A percentile compares a stretch with the other conserved stretches of the same genome.
phyloP scores from a whole-genome alignment of 352 stramenopile genomes.

The Phytophthora rubi region DNA sequence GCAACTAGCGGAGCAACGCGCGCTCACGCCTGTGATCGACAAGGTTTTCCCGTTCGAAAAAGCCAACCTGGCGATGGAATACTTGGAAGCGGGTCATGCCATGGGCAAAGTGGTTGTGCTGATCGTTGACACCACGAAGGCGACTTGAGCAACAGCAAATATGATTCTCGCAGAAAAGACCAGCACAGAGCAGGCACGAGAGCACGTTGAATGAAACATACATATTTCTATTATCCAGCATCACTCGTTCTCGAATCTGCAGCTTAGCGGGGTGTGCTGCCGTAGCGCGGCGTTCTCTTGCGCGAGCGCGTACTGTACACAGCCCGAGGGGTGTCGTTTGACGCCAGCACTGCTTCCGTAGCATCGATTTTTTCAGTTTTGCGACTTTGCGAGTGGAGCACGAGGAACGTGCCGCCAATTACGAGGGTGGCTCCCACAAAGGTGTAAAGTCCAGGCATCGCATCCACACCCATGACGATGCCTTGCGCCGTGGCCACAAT shows the following conservation, averaged over 20 bases:
- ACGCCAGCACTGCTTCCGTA: slow-evolving; percentile 69
- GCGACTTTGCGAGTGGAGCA: slow-evolving; percentile 75
- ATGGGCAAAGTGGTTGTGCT: slow-evolving; percentile 76
- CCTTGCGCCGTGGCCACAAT: slow-evolving; percentile 85
- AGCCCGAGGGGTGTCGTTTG: slow-evolving; percentile 62
- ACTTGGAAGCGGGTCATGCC: slow-evolving; percentile 64
- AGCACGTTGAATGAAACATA: slow-evolving; percentile 2
- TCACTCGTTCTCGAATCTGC: not conserved
- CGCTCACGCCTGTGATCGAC: slow-evolving; percentile 65
- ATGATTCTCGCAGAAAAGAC: not conserved
- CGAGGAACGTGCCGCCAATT: slow-evolving; percentile 78
- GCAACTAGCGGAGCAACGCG: slow-evolving; percentile 46
- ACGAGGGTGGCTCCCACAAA: slow-evolving; percentile 80
- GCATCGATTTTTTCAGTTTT: slow-evolving; percentile 87
- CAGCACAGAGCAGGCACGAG: not conserved
- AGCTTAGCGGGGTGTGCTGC: slow-evolving; percentile 38
- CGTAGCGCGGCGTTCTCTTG: slow-evolving; percentile 56
- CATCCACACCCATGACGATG: slow-evolving; percentile 73
- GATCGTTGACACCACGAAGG: slow-evolving; percentile 39
- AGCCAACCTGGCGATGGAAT: slow-evolving; percentile 63
- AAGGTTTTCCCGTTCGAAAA: slow-evolving; percentile 78
- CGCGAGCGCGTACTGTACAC: slow-evolving; percentile 70
- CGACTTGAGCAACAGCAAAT: not conserved
- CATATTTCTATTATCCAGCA: slow-evolving; percentile 24
- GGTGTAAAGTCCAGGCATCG: slow-evolving; percentile 71